These are phyloP conservation scores for Tricholoma sp. DNA, from an alignment of 768 basidiomycete species.

Conservation along the genomic window DNA sequence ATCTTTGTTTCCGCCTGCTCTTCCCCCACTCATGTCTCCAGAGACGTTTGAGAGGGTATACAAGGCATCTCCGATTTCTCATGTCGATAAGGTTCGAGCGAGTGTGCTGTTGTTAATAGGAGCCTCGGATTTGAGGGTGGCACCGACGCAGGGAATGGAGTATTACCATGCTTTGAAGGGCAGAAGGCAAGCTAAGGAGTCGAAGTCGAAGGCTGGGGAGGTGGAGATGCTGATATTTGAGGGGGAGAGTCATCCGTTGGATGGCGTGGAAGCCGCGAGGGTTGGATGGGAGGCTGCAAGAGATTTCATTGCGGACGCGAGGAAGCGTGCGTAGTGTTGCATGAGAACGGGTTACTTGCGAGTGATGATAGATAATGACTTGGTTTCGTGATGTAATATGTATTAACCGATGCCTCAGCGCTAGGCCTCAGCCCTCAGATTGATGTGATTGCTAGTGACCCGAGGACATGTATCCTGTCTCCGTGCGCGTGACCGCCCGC, in stretches of 20 bases:
- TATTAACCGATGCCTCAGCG: no score
- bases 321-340: neutral
- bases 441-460: no score
- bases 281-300: constrained; percentile 46
- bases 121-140: constrained; percentile 54
- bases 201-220: constrained; percentile 8
- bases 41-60: constrained; percentile 40
- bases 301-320: constrained; percentile 39
- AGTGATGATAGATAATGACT: no score
- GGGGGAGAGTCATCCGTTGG: constrained; percentile 58
- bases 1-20: constrained; percentile 2
- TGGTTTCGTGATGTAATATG: no score
- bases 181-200: constrained; percentile 8
- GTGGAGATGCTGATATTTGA: constrained; percentile 60
- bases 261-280: constrained; percentile 56
- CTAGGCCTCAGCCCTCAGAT: no score
- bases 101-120: constrained; percentile 60
- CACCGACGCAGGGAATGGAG: constrained; percentile 53
- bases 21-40: constrained; percentile 37
- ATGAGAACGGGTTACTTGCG: no score
- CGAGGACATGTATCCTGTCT: no score
- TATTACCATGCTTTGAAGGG: constrained; percentile 66
- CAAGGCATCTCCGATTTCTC: constrained; percentile 48
- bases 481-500: no score
- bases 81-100: constrained; percentile 44